These are phyloP conservation scores for Fraxinus baroniana DNA, from an alignment of 305 asterid genomes.

Conservation along the genomic window DNA sequence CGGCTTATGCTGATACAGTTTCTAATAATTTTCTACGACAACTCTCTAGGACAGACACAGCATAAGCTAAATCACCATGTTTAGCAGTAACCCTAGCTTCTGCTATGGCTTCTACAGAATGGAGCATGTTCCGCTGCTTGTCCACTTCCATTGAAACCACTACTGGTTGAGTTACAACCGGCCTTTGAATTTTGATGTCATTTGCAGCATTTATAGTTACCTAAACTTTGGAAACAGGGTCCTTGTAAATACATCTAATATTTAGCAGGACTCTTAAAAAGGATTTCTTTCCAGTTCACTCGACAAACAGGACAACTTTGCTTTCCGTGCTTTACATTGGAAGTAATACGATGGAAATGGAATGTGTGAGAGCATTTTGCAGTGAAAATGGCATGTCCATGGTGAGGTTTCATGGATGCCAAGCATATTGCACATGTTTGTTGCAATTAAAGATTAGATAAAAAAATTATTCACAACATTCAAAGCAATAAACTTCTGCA, in stretches of 20 bases:
- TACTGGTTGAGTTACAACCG: slow-evolving; percentile 27
- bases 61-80: slow-evolving; percentile 53
- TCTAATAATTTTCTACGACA: slow-evolving; percentile 51
- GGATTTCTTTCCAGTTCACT: slow-evolving; percentile 87
- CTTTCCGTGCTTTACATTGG: slow-evolving; percentile 82
- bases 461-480: background rate
- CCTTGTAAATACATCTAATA: slow-evolving; percentile 54
- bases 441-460: slow-evolving; percentile 38
- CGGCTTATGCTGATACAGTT: slow-evolving; percentile 55
- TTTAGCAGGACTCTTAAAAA: slow-evolving; percentile 55
- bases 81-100: slow-evolving; percentile 79
- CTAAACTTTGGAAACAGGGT: slow-evolving; percentile 43
- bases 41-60: slow-evolving; percentile 52
- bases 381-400: slow-evolving; percentile 85
- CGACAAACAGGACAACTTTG: slow-evolving; percentile 85
- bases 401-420: slow-evolving; percentile 62
- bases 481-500: background rate
- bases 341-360: slow-evolving; percentile 81
- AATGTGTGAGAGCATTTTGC: slow-evolving; percentile 93
- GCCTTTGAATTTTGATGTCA: slow-evolving; percentile 58
- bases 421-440: slow-evolving; percentile 78
- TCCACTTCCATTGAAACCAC: slow-evolving; percentile 74
- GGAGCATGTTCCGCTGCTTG: slow-evolving; percentile 64
- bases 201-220: slow-evolving; percentile 34
- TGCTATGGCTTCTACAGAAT: slow-evolving; percentile 71